phyloP scores from a whole-genome alignment of 371 early-diverging fungal species.

The Syncephalastrum sp. region DNA sequence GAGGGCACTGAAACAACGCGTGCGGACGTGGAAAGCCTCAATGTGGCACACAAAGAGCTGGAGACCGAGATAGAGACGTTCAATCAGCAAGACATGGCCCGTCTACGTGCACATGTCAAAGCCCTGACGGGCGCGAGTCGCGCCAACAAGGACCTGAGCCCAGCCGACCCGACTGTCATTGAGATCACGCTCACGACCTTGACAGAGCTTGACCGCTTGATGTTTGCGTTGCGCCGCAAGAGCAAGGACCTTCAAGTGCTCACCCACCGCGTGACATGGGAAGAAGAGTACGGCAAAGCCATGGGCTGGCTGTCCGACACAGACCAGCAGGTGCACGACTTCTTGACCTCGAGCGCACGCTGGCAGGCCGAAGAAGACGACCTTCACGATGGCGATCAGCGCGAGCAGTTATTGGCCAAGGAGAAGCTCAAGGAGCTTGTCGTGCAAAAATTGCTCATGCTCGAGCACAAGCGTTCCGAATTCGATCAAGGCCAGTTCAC shows the following conservation, averaged over 20 bases:
- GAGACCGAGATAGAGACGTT: conserved; percentile 50
- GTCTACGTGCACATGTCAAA: conserved; percentile 55
- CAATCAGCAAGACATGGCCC: conserved; percentile 52
- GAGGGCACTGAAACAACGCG: conserved; percentile 13
- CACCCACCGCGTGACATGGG: conserved; percentile 44
- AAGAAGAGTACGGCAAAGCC: conserved; percentile 36
- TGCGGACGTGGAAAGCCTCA: conserved; percentile 33
- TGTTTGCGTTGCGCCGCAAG: conserved; percentile 31
- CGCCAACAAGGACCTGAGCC: conserved; percentile 45
- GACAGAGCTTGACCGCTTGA: conserved; percentile 42
- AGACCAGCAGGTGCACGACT: conserved; percentile 27
- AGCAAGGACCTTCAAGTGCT: conserved; percentile 37
- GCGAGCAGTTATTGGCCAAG: conserved; percentile 20
- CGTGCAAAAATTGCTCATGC: conserved; percentile 24
- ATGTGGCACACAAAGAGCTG: conserved; percentile 32
- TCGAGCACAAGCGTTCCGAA: conserved; percentile 33
- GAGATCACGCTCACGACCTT: conserved; percentile 52
- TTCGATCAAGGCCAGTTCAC: conserved; percentile 48
- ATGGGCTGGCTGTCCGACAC: conserved; percentile 32
- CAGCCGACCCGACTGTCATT: conserved; percentile 57
- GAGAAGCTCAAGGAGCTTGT: conserved; percentile 28
- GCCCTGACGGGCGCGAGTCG: conserved; percentile 34
- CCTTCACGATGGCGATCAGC: conserved; percentile 3
- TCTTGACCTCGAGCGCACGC: conserved; percentile 32
- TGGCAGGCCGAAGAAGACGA: conserved; percentile 32